Evolutionary conservation across 352 stramenopile species (phyloP).

Genomic region (Thalassiosira sp.): DNA sequence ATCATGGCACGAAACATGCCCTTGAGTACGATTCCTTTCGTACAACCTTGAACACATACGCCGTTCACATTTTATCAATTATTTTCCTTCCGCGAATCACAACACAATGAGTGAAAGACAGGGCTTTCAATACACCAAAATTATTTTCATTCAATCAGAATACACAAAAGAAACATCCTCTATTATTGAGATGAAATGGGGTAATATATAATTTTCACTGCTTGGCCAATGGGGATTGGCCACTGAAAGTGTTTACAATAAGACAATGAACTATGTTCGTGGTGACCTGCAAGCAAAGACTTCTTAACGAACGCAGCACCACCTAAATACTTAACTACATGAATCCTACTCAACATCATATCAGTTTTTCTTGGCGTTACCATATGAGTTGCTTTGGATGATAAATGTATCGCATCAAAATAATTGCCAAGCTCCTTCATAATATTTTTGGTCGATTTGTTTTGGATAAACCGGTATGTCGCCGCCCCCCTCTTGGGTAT

Average conservation of each 20-base stretch:
- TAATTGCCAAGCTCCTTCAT: slow-evolving; percentile 11
- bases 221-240: too few species aligned
- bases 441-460: neutral
- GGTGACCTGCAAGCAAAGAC: neutral
- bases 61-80: neutral
- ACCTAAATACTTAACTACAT: neutral
- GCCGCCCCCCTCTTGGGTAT: slow-evolving; percentile 3
- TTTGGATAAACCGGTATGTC: neutral
- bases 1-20: slow-evolving; percentile 25
- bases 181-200: neutral
- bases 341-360: neutral
- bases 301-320: neutral
- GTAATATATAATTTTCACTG: neutral
- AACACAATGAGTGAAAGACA: neutral
- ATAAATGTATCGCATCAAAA: neutral
- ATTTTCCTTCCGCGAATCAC: neutral
- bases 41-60: slow-evolving; percentile 22
- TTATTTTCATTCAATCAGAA: neutral
- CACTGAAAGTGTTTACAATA: too few species aligned
- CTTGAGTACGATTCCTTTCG: slow-evolving; percentile 49
- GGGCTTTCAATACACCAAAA: neutral
- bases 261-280: too few species aligned
- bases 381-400: too few species aligned
- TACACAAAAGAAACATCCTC: neutral
- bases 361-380: neutral